Evolutionary conservation across 495 filamentous ascomycete species (phyloP), one percentile per base, ranked within the genome.

Genomic region (Hypoxylon crocopeplum): DNA sequence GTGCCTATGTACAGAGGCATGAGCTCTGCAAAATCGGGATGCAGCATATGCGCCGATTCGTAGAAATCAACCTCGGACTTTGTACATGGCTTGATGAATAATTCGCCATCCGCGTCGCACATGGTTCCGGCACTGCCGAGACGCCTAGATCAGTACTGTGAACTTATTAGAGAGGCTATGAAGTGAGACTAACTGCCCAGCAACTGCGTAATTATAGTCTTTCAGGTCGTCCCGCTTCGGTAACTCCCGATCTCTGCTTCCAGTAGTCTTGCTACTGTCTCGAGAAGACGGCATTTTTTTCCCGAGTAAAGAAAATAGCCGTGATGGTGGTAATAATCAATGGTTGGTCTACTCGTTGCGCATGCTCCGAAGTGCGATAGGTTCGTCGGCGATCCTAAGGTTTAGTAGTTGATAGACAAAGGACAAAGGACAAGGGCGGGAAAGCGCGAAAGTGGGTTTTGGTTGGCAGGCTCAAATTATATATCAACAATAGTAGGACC

Each of bases 41-140:
- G 92, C 12, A 77, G 67, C 29, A 79, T 63, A 44, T 73, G 64
- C 32, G 86, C 86, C 20, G 87, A 84, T 73, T 97, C 87, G 83
- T 99, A 99, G 76, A 99, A 99, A 20, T 85, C 84, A 53, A 97
- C 85, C 75, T 99, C 94, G 52, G 85, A 82, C 34, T 83, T 72
- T 5, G 91, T 96, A 75, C 94, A 97, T 22, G 94, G 94, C 74
- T 99, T 99, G 71, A 97, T 90, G 68, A 99, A 87, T 13, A 97
- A 78, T 50, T 88, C 83, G 66, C 94, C 94, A 42, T 90, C 87
- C 47, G 81, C 75, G 66, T 96, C 92, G 69, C 88, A 92, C 58
- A 96, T 85, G 37, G 96, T 92, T 60, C 94, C 94, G 38, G 94
- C 93, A 75, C 93, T 98, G 72, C 55, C 25, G 15, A 44, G 17